Base-by-base conservation (phyloP, 257 asterid species). In the Apocynum venetum region DNA sequence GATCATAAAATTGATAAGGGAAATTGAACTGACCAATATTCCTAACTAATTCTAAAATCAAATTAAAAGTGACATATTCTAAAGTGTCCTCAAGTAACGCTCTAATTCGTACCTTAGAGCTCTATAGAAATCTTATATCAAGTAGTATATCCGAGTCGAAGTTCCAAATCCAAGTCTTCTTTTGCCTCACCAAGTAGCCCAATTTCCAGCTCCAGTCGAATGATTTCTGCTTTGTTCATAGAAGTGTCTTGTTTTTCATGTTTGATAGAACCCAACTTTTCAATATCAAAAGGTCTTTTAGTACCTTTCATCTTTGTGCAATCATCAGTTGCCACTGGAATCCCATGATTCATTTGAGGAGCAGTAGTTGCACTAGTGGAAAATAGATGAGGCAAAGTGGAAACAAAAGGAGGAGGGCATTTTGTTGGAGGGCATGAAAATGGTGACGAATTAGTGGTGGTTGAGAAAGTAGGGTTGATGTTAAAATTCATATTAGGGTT, bases 161-260 rank as follows among this genome's bases (percentile, higher is more conserved):
- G 99, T 74, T 95, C 99, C 92, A 93, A 88, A 82, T 95, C 98
- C 80, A 95, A 64, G 31, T 91, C 97, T 81, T 91, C 91, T 46
- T 88, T 80, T 6, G 82, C 84, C 12, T 87, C 83, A 66, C 77
- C 76, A 68, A 88, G 75, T 79, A 86, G 38, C 5, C 96, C 98
- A 15, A 93, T 90, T 83, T 91, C 96, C 93, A 91, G 83, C 25
- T 91, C 98, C 93, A 95, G 80, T 53, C 88, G 63, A 61, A 83
- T 87, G 80, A 82, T 59, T 7, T 83, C 91, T 0, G 74, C 76
- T 74, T 82, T 83, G 81, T 85, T 80, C 75, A 60, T 47, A 43
- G 52, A 69, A 13, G 67, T 61, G 11, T 78, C 52, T 55, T 80
- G 86, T 35, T 78, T 84, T 63, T 82, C 81, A 73, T 61, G 31